Evolutionary conservation across 140 eudicot species (phyloP).

Genomic region (Cichorium intybus): DNA sequence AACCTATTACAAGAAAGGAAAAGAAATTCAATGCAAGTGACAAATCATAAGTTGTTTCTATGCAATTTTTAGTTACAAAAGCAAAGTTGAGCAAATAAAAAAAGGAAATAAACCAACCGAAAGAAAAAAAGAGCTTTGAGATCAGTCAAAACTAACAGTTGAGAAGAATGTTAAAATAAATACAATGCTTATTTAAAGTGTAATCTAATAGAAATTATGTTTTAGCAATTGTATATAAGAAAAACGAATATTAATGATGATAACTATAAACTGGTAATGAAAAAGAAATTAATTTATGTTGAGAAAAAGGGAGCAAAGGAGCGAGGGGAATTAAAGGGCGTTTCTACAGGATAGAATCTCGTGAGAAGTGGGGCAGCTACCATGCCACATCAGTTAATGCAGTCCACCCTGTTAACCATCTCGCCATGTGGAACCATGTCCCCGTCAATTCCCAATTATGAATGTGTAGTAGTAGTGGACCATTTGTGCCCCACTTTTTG

Average conservation of each 20-base stretch:
- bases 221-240: not conserved
- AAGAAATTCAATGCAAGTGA: not conserved
- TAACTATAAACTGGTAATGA: not conserved
- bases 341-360: slow-evolving; percentile 19
- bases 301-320: not conserved
- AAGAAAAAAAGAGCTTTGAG: not conserved
- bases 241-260: not conserved
- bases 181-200: too few relatives aligned
- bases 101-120: not conserved
- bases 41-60: too few relatives aligned
- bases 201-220: not conserved
- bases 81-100: too few relatives aligned
- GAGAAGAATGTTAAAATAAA: not conserved
- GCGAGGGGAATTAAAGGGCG: slow-evolving; percentile 10
- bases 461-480: slow-evolving; percentile 20
- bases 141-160: not conserved
- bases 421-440: slow-evolving; percentile 25
- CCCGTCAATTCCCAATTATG: slow-evolving; percentile 16
- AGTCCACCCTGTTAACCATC: slow-evolving; percentile 43
- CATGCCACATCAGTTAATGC: slow-evolving; percentile 45
- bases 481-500: slow-evolving; percentile 21
- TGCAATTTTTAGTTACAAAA: not conserved
- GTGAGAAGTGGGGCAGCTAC: slow-evolving; percentile 21
- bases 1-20: not conserved
- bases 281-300: not conserved